phyloP scores from a whole-genome alignment of 768 basidiomycete genomes.

The Suillus occidentalis region DNA sequence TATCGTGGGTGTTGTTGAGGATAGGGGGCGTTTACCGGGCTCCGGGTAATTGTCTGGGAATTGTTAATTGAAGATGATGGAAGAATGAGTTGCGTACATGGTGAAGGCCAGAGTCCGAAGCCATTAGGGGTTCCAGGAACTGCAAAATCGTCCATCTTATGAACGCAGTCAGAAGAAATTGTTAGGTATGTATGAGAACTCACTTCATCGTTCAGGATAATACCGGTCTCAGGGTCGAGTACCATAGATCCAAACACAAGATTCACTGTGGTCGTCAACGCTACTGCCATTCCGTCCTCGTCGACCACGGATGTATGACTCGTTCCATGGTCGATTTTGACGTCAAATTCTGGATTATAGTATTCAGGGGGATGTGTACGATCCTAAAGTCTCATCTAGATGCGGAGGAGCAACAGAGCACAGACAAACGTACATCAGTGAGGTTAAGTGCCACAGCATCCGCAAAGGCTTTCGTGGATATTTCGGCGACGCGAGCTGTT shows the following conservation, averaged over 20 bases:
- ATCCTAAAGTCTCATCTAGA: constrained; percentile 49
- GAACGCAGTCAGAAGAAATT: background rate
- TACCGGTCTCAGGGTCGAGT: constrained; percentile 82
- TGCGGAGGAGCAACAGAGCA: constrained; percentile 7
- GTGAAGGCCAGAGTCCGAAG: constrained; percentile 81
- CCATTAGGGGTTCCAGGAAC: constrained; percentile 80
- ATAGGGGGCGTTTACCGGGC: constrained; percentile 85
- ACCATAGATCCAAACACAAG: constrained; percentile 87
- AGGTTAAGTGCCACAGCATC: constrained; percentile 61
- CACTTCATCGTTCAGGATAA: constrained; percentile 88
- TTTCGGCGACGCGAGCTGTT: constrained; percentile 54
- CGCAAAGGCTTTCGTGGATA: constrained; percentile 71
- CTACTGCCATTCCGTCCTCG: constrained; percentile 80
- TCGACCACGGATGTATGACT: constrained; percentile 88
- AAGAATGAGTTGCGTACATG: constrained; percentile 48
- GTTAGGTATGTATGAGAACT: constrained; percentile 9
- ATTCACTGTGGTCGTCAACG: constrained; percentile 89
- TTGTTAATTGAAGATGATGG: constrained; percentile 5
- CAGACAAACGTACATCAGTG: constrained; percentile 67
- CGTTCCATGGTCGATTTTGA: constrained; percentile 87
- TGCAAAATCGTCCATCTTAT: constrained; percentile 89
- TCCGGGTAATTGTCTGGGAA: constrained; percentile 81
- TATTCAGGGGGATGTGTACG: constrained; percentile 78
- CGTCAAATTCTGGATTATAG: constrained; percentile 81
- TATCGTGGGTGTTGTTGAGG: constrained; percentile 81